Conservation (phyloP, 169 alveolate genomes). For the Plasmodium coatneyi region DNA sequence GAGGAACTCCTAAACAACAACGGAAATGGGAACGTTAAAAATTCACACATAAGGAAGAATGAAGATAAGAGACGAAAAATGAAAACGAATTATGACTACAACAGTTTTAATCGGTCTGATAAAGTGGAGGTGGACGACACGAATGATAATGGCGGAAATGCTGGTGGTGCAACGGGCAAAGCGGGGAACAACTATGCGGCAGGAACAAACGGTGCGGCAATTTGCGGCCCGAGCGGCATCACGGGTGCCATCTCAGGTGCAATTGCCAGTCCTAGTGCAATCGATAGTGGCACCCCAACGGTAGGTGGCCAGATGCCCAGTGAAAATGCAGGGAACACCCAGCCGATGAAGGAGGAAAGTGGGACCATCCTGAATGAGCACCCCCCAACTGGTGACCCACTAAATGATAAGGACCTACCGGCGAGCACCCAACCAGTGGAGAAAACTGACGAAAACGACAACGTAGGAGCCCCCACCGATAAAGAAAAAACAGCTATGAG, state of each 20-base stretch:
- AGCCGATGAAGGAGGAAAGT: neutral
- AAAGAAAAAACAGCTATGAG: neutral
- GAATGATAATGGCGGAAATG: neutral
- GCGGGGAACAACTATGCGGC: conserved; percentile 2
- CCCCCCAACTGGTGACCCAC: neutral
- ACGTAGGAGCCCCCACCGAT: neutral
- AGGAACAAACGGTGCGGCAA: neutral
- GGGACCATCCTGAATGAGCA: neutral
- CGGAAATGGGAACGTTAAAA: conserved; percentile 2
- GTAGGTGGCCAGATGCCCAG: neutral
- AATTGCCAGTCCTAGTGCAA: neutral
- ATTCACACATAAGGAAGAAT: neutral
- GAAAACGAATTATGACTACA: conserved; percentile 13
- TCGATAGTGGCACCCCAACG: neutral
- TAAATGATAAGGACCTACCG: neutral
- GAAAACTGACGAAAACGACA: neutral
- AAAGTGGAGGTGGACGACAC: neutral
- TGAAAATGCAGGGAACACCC: neutral
- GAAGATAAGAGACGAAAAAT: conserved; percentile 48
- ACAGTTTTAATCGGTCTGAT: neutral
- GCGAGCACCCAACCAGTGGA: neutral
- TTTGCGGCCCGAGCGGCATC: neutral
- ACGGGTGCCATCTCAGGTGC: neutral
- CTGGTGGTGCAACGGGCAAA: neutral
- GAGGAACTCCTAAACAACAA: conserved; percentile 5